Evolutionary conservation across 441 rosid species (phyloP), one percentile per base, ranked within the genome.

Genomic region (Populus hybrid): DNA sequence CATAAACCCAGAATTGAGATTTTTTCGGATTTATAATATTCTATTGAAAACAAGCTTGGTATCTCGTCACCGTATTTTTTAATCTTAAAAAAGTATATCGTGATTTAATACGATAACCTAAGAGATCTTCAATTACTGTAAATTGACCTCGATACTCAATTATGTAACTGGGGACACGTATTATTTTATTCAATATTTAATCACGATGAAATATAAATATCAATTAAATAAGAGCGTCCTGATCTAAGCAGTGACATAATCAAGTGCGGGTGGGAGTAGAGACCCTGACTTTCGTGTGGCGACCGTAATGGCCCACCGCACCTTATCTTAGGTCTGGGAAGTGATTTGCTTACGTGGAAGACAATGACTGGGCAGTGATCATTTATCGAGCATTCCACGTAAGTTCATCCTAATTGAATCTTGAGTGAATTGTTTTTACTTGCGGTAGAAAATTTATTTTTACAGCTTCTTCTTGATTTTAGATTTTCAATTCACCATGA

Each of bases 181-280:
- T 42, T 42, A 42, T 42, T 12, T 12, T 42, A 42, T 12, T 11
- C 1, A 12, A 42, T 12, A 42, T 12, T 12, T 14, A 46, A 46
- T 46, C 19, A 14, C 5, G 16, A 14, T 14, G 18, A 46, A 1
- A 46, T 46, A 46, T 71, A 38, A 40, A 4, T 23, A 73, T 67
- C n/a, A 46, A 53, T 65, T 46, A 46, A 14, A 46, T 14, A 76
- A 16, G 42, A 1, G n/a, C 28, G 35, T 4, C 12, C 6, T 82
- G 81, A 82, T 71, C 35, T 32, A 69, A 82, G 78, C 85, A 72
- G 36, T 74, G 83, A 82, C 82, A 80, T 76, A 66, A 70, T 69
- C 9, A 35, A 63, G 30, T 53, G 38, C 7, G 26, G 19, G 28
- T 72, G 57, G 6, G 57, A 1, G 57, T 12, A 14, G 57, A 12